These are phyloP conservation scores for Corrigiola litoralis DNA, from an alignment of 179 eudicot genomes.

Conservation along the genomic window DNA sequence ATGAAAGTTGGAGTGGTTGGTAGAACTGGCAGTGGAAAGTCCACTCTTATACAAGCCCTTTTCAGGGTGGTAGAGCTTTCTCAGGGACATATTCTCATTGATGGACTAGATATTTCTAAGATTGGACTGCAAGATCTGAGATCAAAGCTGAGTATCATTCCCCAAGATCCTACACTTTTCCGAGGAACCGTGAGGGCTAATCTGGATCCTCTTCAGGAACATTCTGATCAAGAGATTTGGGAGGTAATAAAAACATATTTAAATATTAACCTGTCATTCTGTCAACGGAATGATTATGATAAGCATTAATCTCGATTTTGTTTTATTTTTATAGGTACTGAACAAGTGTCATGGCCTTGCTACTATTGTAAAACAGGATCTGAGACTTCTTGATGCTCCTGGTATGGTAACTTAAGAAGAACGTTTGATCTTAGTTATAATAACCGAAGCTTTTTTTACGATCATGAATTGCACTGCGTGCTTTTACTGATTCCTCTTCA, in stretches of 20 bases:
- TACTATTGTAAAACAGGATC: conserved; percentile 55
- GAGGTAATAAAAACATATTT: conserved; percentile 37
- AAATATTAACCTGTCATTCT: not conserved
- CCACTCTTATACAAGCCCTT: conserved; percentile 90
- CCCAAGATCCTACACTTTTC: conserved; percentile 89
- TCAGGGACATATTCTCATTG: conserved; percentile 61
- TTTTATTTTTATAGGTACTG: conserved; percentile 45
- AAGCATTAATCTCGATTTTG: not conserved
- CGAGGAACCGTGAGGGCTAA: conserved; percentile 76
- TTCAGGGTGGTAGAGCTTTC: conserved; percentile 75
- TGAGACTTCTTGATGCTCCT: conserved; percentile 73
- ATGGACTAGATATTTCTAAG: conserved; percentile 59
- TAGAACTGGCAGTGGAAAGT: conserved; percentile 90
- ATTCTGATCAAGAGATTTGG: conserved; percentile 77
- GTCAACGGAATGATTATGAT: not conserved
- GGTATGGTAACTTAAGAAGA: conserved; percentile 33
- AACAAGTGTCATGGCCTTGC: conserved; percentile 64
- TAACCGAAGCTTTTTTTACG: not conserved
- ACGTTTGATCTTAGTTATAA: not conserved
- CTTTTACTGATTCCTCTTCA: too few species aligned
- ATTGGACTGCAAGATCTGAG: conserved; percentile 75
- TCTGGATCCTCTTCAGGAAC: conserved; percentile 66
- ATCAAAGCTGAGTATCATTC: conserved; percentile 74
- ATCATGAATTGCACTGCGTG: too few species aligned
- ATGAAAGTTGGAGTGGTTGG: conserved; percentile 90